Base-by-base conservation (phyloP, 2,329 filamentous ascomycete genomes). In the Pseudocercospora pini-densiflorae region DNA sequence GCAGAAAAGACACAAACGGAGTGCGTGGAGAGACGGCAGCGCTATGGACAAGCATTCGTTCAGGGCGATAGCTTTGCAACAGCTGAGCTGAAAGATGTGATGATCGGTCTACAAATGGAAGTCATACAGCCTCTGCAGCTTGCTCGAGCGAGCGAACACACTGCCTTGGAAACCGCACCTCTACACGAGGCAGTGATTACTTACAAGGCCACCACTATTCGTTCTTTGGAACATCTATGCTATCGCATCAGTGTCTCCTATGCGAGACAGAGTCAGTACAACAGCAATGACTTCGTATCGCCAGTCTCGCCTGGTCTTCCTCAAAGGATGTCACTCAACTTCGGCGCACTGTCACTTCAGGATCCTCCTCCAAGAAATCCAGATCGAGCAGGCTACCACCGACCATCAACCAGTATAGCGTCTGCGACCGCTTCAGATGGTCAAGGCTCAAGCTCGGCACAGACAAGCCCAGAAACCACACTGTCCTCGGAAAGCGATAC, bases 51-150 rank as follows among this genome's bases (percentile, higher is more conserved):
- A 59, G 64, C 73, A 23, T 76, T 81, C 59, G 72, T 73, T 23
- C 68, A 76, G 23, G 81, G 80, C 31, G 81, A 82, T 72, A 75
- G 78, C 78, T 68, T 74, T 74, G 77, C 61, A 19, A 59, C 64
- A 5, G 45, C 62, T 16, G 59, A 68, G 47, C 61, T 72, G 23
- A 63, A 78, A 5, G 77, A 79, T 63, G 76, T 81, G 23, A 76
- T 78, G 14, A 73, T 81, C 7, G 71, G 77, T n/a, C 73, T 82
- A 64, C 79, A 81, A 65, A 76, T 77, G 24, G 78, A 81, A 64
- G 76, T 81, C 19, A 78, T 82, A 54, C 74, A 76, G 59, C 75
- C 75, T 59, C 69, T 81, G 21, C 77, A 81, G 63, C 73, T 80
- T 62, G 78, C 76, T n/a, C 71, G 75, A 43, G 73, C 78, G 49